Conservation (phyloP, 169 alveolate genomes). For the Cryptosporidium baileyi region DNA sequence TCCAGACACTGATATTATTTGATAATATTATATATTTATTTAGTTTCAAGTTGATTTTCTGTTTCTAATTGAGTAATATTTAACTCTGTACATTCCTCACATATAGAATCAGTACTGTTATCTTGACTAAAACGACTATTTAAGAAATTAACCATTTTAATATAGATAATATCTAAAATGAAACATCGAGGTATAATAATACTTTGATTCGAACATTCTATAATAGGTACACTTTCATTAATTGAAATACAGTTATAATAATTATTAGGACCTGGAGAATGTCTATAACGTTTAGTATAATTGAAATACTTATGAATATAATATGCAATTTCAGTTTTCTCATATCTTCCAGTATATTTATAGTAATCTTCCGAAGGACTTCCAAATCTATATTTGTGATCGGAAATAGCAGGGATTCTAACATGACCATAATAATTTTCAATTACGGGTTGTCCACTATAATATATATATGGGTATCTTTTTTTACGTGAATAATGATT, state of each 20-base stretch:
- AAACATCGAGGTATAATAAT: slow-evolving; percentile 23
- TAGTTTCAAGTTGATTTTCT: too few relatives aligned
- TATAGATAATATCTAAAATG: slow-evolving; percentile 8
- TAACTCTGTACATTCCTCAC: too few relatives aligned
- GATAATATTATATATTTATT: too few relatives aligned
- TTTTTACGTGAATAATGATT: neutral
- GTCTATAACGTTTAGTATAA: slow-evolving; percentile 41
- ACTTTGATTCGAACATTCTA: neutral
- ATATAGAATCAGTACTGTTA: too few relatives aligned
- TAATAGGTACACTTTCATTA: slow-evolving; percentile 33
- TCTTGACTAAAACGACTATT: too few relatives aligned
- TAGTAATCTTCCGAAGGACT: slow-evolving; percentile 46
- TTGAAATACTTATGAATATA: slow-evolving; percentile 25
- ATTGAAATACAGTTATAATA: slow-evolving; percentile 37
- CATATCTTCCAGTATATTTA: slow-evolving; percentile 34
- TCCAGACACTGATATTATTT: too few relatives aligned
- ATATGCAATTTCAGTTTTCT: neutral
- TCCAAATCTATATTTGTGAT: slow-evolving; percentile 42
- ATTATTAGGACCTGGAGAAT: slow-evolving; percentile 18
- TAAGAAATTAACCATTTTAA: neutral
- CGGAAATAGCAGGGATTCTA: slow-evolving; percentile 64
- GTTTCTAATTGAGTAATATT: too few relatives aligned
- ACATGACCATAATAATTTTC: slow-evolving; percentile 35
- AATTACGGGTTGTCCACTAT: slow-evolving; percentile 4
- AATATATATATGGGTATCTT: slow-evolving; percentile 36